These are phyloP conservation scores for Zychaea mexicana DNA, from an alignment of 371 early-diverging fungal genomes.

Conservation along the genomic window DNA sequence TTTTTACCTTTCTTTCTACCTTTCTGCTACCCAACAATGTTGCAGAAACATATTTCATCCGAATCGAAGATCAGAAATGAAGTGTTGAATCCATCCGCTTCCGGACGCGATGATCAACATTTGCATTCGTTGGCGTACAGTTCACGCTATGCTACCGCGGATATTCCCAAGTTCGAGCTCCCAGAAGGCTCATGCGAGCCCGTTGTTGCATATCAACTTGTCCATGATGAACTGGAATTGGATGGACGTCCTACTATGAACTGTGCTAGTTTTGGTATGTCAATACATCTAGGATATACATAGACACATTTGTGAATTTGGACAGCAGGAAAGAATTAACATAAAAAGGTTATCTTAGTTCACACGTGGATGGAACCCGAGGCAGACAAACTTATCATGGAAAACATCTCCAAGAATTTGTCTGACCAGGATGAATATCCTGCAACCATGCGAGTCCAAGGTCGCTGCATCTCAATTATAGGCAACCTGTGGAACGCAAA, in stretches of 20 bases:
- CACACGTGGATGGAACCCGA: conserved; percentile 76
- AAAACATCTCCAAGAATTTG: conserved; percentile 63
- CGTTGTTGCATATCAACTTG: conserved; percentile 56
- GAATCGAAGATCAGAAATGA: not conserved
- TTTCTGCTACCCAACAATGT: not conserved
- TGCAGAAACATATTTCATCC: conserved; percentile 10
- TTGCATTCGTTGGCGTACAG: conserved; percentile 49
- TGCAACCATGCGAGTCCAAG: conserved; percentile 56
- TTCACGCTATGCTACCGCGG: conserved; percentile 47
- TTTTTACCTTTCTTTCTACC: not conserved
- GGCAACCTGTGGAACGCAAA: conserved; percentile 58
- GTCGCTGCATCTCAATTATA: conserved; percentile 62
- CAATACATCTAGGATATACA: not conserved
- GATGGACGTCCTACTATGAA: conserved; percentile 71
- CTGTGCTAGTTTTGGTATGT: conserved; percentile 54
- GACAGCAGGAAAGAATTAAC: no score
- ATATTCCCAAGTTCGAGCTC: conserved; percentile 49
- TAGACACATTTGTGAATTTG: no score
- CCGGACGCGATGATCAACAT: conserved; percentile 10
- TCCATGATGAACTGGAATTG: conserved; percentile 63
- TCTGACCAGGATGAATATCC: conserved; percentile 65
- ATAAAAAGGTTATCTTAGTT: conserved; percentile 11
- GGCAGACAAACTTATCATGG: conserved; percentile 66
- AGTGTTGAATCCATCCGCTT: not conserved
- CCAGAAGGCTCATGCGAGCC: conserved; percentile 48